phyloP scores from a whole-genome alignment of 176 grass and related monocot species.

The Dendrocalamus sinicus region DNA sequence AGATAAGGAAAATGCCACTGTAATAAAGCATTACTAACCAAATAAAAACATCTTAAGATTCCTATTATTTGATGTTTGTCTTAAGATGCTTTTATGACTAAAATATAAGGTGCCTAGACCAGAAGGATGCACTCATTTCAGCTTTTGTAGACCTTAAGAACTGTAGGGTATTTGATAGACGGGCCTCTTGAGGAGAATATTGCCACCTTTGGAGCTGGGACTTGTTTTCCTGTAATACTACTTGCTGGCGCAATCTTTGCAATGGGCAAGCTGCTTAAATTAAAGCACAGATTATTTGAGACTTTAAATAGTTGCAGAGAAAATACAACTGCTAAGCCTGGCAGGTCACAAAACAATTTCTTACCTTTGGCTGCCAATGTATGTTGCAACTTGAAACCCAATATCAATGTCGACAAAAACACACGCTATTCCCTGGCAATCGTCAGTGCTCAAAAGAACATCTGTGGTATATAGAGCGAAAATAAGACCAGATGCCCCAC shows the following conservation, averaged over 20 bases:
- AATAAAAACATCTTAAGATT: not conserved
- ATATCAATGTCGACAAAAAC: conserved; percentile 32
- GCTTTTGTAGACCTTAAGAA: conserved; percentile 45
- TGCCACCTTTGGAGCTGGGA: conserved; percentile 41
- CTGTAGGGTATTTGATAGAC: conserved; percentile 23
- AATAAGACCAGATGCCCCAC: conserved; percentile 43
- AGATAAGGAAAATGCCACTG: not conserved
- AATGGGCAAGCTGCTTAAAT: conserved; percentile 27
- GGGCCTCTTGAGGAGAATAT: conserved; percentile 49
- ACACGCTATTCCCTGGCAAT: conserved; percentile 16
- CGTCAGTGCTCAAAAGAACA: conserved; percentile 15
- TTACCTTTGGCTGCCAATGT: conserved; percentile 40
- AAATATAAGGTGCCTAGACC: not conserved
- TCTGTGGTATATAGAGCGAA: conserved; percentile 43
- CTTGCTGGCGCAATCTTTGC: conserved; percentile 39
- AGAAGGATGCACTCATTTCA: conserved; percentile 1
- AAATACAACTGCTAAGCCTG: not conserved
- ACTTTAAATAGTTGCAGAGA: not conserved
- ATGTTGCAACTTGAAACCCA: conserved; percentile 35
- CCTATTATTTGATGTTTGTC: not conserved
- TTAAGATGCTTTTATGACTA: not conserved
- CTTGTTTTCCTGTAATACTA: conserved; percentile 30
- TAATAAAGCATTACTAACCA: not conserved
- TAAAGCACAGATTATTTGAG: not conserved
- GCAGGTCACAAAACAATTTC: not conserved